A percentile compares a stretch with the other conserved stretches of the same genome.
phyloP scores from a whole-genome alignment of 2,329 filamentous ascomycete species.

The Colletotrichum liaoningense region DNA sequence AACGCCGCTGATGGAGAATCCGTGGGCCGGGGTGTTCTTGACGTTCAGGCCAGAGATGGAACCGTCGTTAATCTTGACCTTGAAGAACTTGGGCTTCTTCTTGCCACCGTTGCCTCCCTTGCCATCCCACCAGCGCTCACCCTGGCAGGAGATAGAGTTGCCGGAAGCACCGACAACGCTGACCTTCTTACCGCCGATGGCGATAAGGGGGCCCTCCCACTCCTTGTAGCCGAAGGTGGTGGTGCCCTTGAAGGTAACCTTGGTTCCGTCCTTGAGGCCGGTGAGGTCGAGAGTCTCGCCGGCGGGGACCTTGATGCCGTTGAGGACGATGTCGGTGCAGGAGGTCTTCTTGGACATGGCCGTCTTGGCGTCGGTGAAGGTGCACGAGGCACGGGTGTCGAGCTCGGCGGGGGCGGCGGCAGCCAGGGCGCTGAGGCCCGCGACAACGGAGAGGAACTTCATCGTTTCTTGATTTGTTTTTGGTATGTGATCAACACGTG shows the following conservation, averaged over 20 bases:
- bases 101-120: slow-evolving; percentile 69
- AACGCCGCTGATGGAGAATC: slow-evolving; percentile 52
- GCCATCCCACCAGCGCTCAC: slow-evolving; percentile 71
- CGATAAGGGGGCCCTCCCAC: slow-evolving; percentile 73
- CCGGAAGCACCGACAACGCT: slow-evolving; percentile 64
- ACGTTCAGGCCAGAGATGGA: slow-evolving; percentile 52
- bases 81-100: slow-evolving; percentile 73
- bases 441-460: slow-evolving; percentile 28
- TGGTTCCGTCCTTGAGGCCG: slow-evolving; percentile 59
- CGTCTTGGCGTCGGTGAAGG: slow-evolving; percentile 62
- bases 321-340: slow-evolving; percentile 67
- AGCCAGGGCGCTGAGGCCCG: slow-evolving; percentile 42
- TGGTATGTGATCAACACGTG: slow-evolving; percentile 16
- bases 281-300: slow-evolving; percentile 70
- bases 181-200: slow-evolving; percentile 67
- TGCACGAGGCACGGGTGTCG: slow-evolving; percentile 53
- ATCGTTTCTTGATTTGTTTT: slow-evolving; percentile 7
- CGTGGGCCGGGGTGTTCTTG: slow-evolving; percentile 55
- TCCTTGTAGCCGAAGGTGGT: slow-evolving; percentile 75
- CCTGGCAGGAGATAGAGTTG: slow-evolving; percentile 66
- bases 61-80: slow-evolving; percentile 54
- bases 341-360: slow-evolving; percentile 59
- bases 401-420: slow-evolving; percentile 38
- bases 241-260: slow-evolving; percentile 69
- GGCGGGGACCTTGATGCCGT: slow-evolving; percentile 65